Percentiles rank a stretch among this genome's conserved stretches.
Evolutionary conservation across 2,329 filamentous ascomycete species (phyloP).

Genomic region (Raffaelea arxii): DNA sequence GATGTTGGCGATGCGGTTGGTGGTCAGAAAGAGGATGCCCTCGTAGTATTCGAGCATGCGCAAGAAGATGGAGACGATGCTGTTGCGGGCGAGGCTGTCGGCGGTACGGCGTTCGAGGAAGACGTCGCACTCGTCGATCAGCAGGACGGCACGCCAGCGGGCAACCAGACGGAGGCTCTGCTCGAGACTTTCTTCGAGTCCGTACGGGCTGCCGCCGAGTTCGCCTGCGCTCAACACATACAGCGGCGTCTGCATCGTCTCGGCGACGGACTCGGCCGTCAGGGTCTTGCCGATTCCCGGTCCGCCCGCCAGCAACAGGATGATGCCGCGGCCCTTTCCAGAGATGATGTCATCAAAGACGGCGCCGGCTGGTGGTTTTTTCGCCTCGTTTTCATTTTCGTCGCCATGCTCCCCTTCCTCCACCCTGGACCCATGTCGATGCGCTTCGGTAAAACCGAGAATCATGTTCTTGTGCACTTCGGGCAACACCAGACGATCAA

Average conservation of each 20-base stretch:
- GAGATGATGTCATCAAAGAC: constrained; percentile 13
- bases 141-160: constrained; percentile 60
- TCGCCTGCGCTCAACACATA: constrained; percentile 54
- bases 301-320: constrained; percentile 36
- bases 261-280: constrained; percentile 39
- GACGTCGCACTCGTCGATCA: constrained; percentile 59
- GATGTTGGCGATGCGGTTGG: constrained; percentile 34
- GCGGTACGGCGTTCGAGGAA: constrained; percentile 13
- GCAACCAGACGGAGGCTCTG: constrained; percentile 65
- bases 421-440: too few relatives aligned
- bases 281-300: constrained; percentile 42
- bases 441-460: constrained; percentile 18
- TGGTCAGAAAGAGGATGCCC: constrained; percentile 39
- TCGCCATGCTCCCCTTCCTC: too few relatives aligned
- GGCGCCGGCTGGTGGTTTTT: too few relatives aligned
- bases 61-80: constrained; percentile 28
- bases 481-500: constrained; percentile 23
- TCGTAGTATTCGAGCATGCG: constrained; percentile 37
- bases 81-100: constrained; percentile 28
- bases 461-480: constrained; percentile 19
- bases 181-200: constrained; percentile 55
- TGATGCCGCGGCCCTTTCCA: constrained; percentile 16
- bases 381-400: too few relatives aligned
- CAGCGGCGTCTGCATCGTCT: constrained; percentile 37
- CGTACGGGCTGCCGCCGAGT: constrained; percentile 55